Percentiles rank a stretch among this genome's conserved stretches.
phyloP scores from a whole-genome alignment of 306 rosid genomes.

The Hippophae tibetana region DNA sequence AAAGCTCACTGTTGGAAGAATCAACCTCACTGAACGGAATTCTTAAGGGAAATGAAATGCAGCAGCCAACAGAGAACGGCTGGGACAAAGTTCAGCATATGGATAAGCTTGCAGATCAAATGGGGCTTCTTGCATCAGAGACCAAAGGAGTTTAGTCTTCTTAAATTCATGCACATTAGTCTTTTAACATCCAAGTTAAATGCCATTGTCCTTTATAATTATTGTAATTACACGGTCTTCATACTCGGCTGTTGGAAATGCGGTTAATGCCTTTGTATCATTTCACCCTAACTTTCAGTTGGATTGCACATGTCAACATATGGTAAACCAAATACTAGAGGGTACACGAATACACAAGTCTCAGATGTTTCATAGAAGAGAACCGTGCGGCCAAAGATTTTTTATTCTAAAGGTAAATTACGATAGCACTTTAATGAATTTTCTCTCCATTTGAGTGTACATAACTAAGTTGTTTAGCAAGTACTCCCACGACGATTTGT shows the following conservation, averaged over 20 bases:
- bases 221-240: constrained; percentile 14
- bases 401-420: too few relatives aligned
- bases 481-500: too few relatives aligned
- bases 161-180: constrained; percentile 35
- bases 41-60: constrained; percentile 33
- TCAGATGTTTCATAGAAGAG: too few relatives aligned
- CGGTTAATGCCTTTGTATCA: constrained; percentile 18
- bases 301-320: constrained; percentile 15
- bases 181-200: constrained; percentile 25
- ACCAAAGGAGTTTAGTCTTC: constrained; percentile 31
- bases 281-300: constrained; percentile 8
- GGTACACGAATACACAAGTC: too few relatives aligned
- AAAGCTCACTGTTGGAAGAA: constrained; percentile 42
- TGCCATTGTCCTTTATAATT: constrained; percentile 4
- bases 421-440: too few relatives aligned
- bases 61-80: constrained; percentile 47
- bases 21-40: constrained; percentile 27
- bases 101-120: constrained; percentile 78
- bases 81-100: constrained; percentile 53
- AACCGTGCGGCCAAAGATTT: too few relatives aligned
- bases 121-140: constrained; percentile 80
- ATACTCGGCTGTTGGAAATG: constrained; percentile 14
- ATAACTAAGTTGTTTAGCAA: too few relatives aligned
- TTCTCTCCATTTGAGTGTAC: too few relatives aligned
- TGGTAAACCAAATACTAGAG: constrained; percentile 9